phyloP scores from a whole-genome alignment of 352 stramenopile genomes.

The Globisporangium takayamanum region DNA sequence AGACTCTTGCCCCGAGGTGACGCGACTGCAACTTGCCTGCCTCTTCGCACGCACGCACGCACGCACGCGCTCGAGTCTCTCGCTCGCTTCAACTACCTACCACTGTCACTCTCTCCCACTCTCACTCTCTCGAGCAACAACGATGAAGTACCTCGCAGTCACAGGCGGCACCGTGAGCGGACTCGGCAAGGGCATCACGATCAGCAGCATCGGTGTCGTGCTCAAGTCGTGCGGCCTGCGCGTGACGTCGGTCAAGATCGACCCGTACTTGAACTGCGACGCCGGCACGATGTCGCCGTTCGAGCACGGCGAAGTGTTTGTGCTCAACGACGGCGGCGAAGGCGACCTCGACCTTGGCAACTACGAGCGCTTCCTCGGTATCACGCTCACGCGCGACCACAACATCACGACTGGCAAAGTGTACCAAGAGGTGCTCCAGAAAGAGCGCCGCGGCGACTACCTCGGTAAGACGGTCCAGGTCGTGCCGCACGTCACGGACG shows the following conservation, averaged over 20 bases:
- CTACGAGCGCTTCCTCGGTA: conserved; percentile 98
- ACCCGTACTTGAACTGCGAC: conserved; percentile 99
- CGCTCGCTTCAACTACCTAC: conserved; percentile 8
- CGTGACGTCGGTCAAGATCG: conserved; percentile 98
- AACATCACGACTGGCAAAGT: conserved; percentile 99
- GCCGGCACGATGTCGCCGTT: conserved; percentile 97
- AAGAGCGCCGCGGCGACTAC: conserved; percentile 96
- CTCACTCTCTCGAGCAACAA: conserved; percentile 4
- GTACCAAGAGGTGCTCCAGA: conserved; percentile 95
- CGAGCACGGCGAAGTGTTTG: conserved; percentile 96
- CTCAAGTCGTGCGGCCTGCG: conserved; percentile 94
- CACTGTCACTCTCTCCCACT: background rate
- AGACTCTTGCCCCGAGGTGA: conserved; percentile 8
- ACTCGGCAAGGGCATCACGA: conserved; percentile 99
- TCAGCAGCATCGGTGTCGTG: conserved; percentile 96
- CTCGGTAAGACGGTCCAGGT: conserved; percentile 99
- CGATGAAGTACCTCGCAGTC: conserved; percentile 98
- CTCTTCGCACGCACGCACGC: background rate
- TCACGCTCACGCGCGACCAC: conserved; percentile 95
- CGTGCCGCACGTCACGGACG: conserved; percentile 94
- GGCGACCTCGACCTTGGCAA: conserved; percentile 97
- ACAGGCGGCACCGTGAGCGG: conserved; percentile 97
- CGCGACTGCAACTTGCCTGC: background rate
- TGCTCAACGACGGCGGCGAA: conserved; percentile 97
- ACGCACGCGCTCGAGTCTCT: conserved; percentile 3